These are phyloP conservation scores for Chondrostereum purpureum DNA, from an alignment of 1,284 basidiomycete species.

Conservation along the genomic window DNA sequence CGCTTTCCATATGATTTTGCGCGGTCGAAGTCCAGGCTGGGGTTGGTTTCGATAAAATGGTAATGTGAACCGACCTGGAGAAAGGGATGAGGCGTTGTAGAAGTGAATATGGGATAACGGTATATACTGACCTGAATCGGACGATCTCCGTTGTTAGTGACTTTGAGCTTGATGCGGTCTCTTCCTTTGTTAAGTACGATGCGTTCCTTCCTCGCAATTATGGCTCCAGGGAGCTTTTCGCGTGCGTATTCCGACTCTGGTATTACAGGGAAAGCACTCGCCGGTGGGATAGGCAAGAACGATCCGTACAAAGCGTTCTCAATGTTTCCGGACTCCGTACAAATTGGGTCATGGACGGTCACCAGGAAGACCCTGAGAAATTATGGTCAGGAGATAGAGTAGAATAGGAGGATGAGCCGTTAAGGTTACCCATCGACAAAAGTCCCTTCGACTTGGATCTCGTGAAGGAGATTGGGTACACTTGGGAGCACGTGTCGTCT, in stretches of 20 bases:
- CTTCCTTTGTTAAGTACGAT: slow-evolving; percentile 77
- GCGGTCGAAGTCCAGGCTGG: slow-evolving; percentile 80
- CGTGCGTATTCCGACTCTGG: slow-evolving; percentile 41
- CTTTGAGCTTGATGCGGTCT: slow-evolving; percentile 63
- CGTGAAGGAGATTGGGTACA: slow-evolving; percentile 62
- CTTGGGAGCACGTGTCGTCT: slow-evolving; percentile 84
- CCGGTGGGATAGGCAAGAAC: slow-evolving; percentile 78
- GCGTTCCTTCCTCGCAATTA: slow-evolving; percentile 60
- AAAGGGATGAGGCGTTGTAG: slow-evolving; percentile 6
- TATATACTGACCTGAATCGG: slow-evolving; percentile 72
- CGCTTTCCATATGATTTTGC: slow-evolving; percentile 74
- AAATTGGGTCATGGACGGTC: slow-evolving; percentile 91
- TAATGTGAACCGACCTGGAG: slow-evolving; percentile 86
- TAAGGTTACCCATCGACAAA: slow-evolving; percentile 67
- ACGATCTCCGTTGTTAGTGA: slow-evolving; percentile 91
- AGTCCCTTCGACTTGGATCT: slow-evolving; percentile 91
- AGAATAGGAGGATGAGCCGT: not conserved
- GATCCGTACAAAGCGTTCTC: slow-evolving; percentile 85
- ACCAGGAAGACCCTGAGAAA: slow-evolving; percentile 86
- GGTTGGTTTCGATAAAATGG: slow-evolving; percentile 89
- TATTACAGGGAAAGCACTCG: slow-evolving; percentile 56
- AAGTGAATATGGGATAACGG: slow-evolving; percentile 6
- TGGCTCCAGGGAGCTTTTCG: slow-evolving; percentile 66
- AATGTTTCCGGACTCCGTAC: slow-evolving; percentile 76
- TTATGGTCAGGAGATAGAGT: too few relatives aligned